Conservation (phyloP, 257 asterid genomes). For the Craterostigma plantagineum region DNA sequence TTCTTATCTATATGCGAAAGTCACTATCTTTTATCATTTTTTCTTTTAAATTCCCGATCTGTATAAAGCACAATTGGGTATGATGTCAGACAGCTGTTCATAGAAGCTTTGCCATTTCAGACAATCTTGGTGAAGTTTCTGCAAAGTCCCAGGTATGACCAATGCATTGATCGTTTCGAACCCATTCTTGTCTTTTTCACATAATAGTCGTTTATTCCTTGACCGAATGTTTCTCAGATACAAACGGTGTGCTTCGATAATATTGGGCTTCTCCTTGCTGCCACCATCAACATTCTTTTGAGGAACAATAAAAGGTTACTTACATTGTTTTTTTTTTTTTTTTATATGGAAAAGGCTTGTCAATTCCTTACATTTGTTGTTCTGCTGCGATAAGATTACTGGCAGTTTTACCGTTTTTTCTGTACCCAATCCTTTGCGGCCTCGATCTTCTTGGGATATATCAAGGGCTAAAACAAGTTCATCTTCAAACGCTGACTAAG, state of each 20-base stretch:
- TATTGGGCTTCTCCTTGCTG: conserved; percentile 83
- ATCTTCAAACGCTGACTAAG: conserved; percentile 90
- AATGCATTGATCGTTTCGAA: no score
- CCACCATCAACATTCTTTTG: conserved; percentile 41
- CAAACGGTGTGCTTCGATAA: conserved; percentile 96
- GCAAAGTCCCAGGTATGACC: conserved; percentile 79
- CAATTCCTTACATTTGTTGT: conserved; percentile 15
- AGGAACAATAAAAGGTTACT: conserved; percentile 60
- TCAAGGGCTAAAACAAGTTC: conserved; percentile 82
- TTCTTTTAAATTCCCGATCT: no score
- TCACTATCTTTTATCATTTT: no score
- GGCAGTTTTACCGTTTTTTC: conserved; percentile 62
- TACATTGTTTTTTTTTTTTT: not conserved
- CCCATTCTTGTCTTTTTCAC: no score
- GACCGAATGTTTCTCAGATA: conserved; percentile 44
- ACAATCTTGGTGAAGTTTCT: conserved; percentile 89
- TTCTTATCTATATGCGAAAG: not conserved
- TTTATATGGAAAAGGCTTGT: conserved; percentile 4
- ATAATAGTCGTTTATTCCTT: conserved; percentile 12
- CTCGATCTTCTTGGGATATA: conserved; percentile 78
- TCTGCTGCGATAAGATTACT: conserved; percentile 31
- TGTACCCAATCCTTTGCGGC: conserved; percentile 69
- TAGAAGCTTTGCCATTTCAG: conserved; percentile 78
- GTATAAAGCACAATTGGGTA: conserved; percentile 7
- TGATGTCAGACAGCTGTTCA: conserved; percentile 76